phyloP scores from a whole-genome alignment of 176 grass and related monocot species.

The Calamus simplicifolius region DNA sequence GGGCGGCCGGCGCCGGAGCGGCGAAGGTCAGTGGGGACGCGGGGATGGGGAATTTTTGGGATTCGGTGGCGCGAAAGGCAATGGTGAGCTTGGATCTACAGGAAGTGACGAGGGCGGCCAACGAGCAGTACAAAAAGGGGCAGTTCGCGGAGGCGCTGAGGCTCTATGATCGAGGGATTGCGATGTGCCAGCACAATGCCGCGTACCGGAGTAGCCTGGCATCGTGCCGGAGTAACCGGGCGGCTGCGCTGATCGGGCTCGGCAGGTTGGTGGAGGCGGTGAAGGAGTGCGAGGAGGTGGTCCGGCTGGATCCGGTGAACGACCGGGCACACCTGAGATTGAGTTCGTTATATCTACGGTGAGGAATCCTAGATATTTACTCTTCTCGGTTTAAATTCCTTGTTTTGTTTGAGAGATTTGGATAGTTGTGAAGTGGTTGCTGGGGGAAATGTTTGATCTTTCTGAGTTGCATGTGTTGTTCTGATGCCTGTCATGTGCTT shows the following conservation, averaged over 20 bases:
- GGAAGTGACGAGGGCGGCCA: slow-evolving; percentile 60
- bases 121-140: slow-evolving; percentile 77
- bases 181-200: slow-evolving; percentile 63
- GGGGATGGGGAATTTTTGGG: slow-evolving; percentile 4
- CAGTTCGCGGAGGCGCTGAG: slow-evolving; percentile 58
- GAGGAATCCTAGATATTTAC: slow-evolving; percentile 26
- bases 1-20: slow-evolving; percentile 12
- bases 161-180: slow-evolving; percentile 59
- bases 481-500: slow-evolving; percentile 2
- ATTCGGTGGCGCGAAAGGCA: slow-evolving; percentile 12
- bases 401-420: slow-evolving; percentile 22
- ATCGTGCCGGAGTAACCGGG: slow-evolving; percentile 61
- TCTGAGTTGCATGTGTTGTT: slow-evolving; percentile 11
- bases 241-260: slow-evolving; percentile 65
- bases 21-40: slow-evolving; percentile 21
- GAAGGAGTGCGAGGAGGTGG: slow-evolving; percentile 63
- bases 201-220: background rate
- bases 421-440: slow-evolving; percentile 1
- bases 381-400: slow-evolving; percentile 23
- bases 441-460: slow-evolving; percentile 20
- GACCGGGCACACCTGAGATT: slow-evolving; percentile 53
- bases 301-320: slow-evolving; percentile 61
- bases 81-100: slow-evolving; percentile 28
- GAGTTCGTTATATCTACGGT: slow-evolving; percentile 63
- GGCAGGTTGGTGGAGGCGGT: slow-evolving; percentile 58